These are phyloP conservation scores for Pichia kudriavzevii DNA, from an alignment of 1,139 yeast genomes.

Conservation along the genomic window DNA sequence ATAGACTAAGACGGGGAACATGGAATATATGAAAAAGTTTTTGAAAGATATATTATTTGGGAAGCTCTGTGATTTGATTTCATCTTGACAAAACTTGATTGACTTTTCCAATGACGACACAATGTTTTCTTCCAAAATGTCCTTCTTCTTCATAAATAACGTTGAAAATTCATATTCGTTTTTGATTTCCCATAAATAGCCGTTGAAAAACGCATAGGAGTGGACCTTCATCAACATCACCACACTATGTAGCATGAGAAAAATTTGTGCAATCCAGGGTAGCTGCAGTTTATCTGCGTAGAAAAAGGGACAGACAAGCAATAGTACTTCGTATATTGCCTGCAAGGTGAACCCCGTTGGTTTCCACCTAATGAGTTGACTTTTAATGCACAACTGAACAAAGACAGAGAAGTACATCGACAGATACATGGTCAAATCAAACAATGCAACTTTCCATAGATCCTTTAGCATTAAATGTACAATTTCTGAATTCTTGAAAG, in stretches of 20 bases:
- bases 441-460: conserved; percentile 52
- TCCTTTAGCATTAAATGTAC: conserved; percentile 46
- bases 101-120: conserved; percentile 36
- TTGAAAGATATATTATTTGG: conserved; percentile 62
- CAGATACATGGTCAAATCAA: conserved; percentile 66
- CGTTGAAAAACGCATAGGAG: conserved; percentile 82
- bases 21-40: conserved; percentile 68
- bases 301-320: conserved; percentile 37
- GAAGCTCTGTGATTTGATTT: conserved; percentile 52
- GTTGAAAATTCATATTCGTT: conserved; percentile 50
- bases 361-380: conserved; percentile 46
- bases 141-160: conserved; percentile 27
- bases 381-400: conserved; percentile 45
- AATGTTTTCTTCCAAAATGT: conserved; percentile 24
- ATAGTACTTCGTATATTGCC: conserved; percentile 47
- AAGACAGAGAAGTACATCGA: conserved; percentile 48
- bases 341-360: conserved; percentile 55
- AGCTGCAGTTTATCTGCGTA: conserved; percentile 46
- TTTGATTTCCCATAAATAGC: conserved; percentile 66
- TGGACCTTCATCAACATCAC: conserved; percentile 91
- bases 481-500: conserved; percentile 41
- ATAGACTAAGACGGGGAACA: conserved; percentile 89
- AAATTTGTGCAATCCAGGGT: conserved; percentile 88
- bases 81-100: conserved; percentile 56
- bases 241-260: conserved; percentile 70